These are phyloP conservation scores for Sphagnum magellanicum DNA, from an alignment of 228 moss, liverwort and hornwort species.

Conservation along the genomic window DNA sequence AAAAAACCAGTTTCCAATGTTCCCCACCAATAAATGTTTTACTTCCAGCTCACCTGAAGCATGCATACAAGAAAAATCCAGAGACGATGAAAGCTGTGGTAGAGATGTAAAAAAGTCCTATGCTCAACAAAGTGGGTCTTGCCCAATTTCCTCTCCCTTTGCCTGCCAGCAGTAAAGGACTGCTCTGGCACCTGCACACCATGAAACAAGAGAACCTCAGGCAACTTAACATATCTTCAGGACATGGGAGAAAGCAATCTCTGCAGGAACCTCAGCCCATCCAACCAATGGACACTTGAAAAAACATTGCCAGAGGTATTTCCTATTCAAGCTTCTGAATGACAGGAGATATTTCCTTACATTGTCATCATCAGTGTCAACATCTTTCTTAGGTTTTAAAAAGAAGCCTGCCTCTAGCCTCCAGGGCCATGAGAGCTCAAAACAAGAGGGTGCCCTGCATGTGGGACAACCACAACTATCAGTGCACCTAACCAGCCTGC, in stretches of 20 bases:
- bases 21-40: no score
- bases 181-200: background rate
- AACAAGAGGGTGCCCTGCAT: conserved; percentile 82
- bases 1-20: no score
- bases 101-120: conserved; percentile 76
- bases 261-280: no score
- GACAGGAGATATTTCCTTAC: no score
- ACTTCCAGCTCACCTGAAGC: conserved; percentile 59
- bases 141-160: conserved; percentile 53
- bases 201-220: background rate
- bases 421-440: conserved; percentile 86
- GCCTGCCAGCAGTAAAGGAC: no score
- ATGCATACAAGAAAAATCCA: conserved; percentile 93
- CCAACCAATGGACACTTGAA: no score
- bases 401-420: conserved; percentile 67
- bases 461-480: no score
- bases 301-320: no score
- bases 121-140: conserved; percentile 97
- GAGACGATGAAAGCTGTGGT: conserved; percentile 94
- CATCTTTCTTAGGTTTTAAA: conserved; percentile 51
- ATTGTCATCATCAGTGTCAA: conserved; percentile 6
- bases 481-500: no score
- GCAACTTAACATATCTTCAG: conserved; percentile 27
- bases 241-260: conserved; percentile 5
- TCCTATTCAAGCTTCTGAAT: no score